A percentile compares a stretch with the other conserved stretches of the same genome.
These are phyloP conservation scores for Macrophomina tecta DNA, from an alignment of 2,329 filamentous ascomycete species.

Conservation along the genomic window DNA sequence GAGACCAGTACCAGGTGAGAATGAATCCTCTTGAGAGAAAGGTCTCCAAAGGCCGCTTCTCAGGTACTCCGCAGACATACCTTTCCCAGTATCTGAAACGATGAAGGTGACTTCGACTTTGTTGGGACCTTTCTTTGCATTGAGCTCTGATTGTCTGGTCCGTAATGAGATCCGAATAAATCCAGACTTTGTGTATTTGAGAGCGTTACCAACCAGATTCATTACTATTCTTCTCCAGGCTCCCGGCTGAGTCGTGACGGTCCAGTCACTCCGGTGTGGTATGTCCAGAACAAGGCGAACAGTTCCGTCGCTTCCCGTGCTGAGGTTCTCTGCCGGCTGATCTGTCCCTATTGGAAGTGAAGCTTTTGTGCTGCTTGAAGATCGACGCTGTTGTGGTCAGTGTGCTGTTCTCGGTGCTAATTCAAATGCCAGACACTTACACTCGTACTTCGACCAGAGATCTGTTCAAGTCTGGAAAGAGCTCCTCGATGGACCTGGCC, in stretches of 20 bases:
- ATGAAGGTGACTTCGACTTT: conserved; percentile 32
- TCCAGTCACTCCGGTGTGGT: conserved; percentile 54
- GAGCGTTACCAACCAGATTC: conserved; percentile 67
- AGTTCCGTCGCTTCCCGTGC: conserved; percentile 23
- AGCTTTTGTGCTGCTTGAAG: neutral
- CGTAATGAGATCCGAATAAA: conserved; percentile 11
- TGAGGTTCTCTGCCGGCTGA: neutral
- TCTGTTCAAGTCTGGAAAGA: conserved; percentile 12
- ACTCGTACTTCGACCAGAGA: conserved; percentile 33
- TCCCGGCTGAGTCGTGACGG: conserved; percentile 62
- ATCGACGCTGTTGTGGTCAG: neutral
- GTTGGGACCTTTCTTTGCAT: conserved; percentile 32
- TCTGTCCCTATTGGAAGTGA: neutral
- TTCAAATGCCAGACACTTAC: conserved; percentile 41
- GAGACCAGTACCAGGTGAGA: conserved; percentile 31
- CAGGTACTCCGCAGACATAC: conserved; percentile 30
- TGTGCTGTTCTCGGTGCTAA: neutral
- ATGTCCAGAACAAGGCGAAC: conserved; percentile 58
- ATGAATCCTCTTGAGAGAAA: conserved; percentile 31
- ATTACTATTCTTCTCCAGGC: conserved; percentile 62
- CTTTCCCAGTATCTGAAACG: conserved; percentile 31
- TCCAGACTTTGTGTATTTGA: conserved; percentile 63
- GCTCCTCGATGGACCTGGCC: conserved; percentile 14
- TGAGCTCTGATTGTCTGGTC: conserved; percentile 10
- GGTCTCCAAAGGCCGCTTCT: conserved; percentile 28